Conservation (phyloP, 2,329 filamentous ascomycete species). For the Phialophora chinensis region DNA sequence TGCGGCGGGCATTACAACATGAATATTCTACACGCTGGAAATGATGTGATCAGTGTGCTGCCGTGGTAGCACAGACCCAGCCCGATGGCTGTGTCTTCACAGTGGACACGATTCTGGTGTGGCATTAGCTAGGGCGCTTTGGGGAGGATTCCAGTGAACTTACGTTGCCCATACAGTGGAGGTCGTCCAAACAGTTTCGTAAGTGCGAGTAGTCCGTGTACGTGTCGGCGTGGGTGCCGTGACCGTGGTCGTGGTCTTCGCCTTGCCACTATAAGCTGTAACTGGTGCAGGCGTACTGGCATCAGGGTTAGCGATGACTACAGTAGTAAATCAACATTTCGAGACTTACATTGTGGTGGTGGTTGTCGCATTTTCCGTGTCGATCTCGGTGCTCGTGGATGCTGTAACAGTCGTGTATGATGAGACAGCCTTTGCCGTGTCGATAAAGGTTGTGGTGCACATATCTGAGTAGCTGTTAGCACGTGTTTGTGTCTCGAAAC, state of each 20-base stretch:
- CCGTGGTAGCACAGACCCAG: constrained; percentile 27
- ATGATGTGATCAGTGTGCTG: constrained; percentile 13
- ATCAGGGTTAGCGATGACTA: background rate
- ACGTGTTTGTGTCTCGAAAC: background rate
- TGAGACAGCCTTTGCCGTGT: constrained; percentile 27
- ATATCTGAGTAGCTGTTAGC: constrained; percentile 23
- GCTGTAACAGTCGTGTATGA: constrained; percentile 31
- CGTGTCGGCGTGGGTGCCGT: constrained; percentile 35
- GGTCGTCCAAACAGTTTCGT: constrained; percentile 31
- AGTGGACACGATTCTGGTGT: constrained; percentile 30
- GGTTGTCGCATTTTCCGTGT: constrained; percentile 28
- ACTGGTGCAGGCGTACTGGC: constrained; percentile 32
- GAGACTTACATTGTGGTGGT: constrained; percentile 32
- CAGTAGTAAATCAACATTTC: background rate
- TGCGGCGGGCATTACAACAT: background rate
- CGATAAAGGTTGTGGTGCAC: constrained; percentile 33
- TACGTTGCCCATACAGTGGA: constrained; percentile 35
- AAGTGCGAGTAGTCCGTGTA: constrained; percentile 23
- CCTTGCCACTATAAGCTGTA: constrained; percentile 34
- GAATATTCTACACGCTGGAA: background rate
- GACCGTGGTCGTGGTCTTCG: constrained; percentile 31
- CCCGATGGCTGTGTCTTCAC: constrained; percentile 29
- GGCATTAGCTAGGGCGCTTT: constrained; percentile 9
- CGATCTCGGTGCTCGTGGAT: constrained; percentile 33
- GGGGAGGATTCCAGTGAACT: constrained; percentile 3